Conservation (phyloP, 371 early-diverging fungal species). For the Syncephalastrum sp. region DNA sequence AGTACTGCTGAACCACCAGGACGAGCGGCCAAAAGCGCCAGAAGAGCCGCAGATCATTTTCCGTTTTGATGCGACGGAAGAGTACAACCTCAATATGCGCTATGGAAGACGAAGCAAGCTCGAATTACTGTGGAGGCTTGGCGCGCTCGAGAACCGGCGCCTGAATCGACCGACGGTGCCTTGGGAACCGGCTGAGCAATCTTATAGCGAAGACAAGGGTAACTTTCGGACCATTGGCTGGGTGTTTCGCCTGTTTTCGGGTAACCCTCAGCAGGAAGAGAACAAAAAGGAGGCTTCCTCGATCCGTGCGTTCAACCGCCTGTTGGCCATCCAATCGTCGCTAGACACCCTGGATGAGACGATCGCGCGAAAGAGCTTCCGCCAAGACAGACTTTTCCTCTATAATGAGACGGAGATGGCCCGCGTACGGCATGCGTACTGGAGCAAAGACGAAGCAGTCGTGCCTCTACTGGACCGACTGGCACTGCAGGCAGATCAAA, state of each 20-base stretch:
- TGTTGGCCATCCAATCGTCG: slow-evolving; percentile 65
- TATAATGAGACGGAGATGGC: slow-evolving; percentile 57
- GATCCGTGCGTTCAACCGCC: slow-evolving; percentile 64
- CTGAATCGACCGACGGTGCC: slow-evolving; percentile 62
- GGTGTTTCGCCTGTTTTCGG: slow-evolving; percentile 69
- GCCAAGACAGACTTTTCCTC: slow-evolving; percentile 54
- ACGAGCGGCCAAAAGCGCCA: slow-evolving; percentile 59
- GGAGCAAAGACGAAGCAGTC: slow-evolving; percentile 50
- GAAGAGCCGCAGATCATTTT: slow-evolving; percentile 76
- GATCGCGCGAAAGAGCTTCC: slow-evolving; percentile 58
- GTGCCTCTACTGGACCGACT: slow-evolving; percentile 37
- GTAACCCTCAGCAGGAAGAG: slow-evolving; percentile 66
- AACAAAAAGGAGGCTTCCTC: slow-evolving; percentile 63
- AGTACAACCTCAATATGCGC: slow-evolving; percentile 67
- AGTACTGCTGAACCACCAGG: slow-evolving; percentile 48
- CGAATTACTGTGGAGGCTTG: slow-evolving; percentile 66
- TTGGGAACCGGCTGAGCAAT: slow-evolving; percentile 59
- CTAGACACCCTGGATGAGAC: slow-evolving; percentile 64
- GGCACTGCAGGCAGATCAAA: slow-evolving; percentile 38
- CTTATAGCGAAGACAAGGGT: slow-evolving; percentile 54
- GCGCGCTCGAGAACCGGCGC: slow-evolving; percentile 56
- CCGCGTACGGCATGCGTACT: slow-evolving; percentile 54
- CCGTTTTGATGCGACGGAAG: slow-evolving; percentile 57
- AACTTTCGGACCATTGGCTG: slow-evolving; percentile 67
- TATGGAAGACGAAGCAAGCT: slow-evolving; percentile 74